Conservation (phyloP, 371 early-diverging fungal genomes). For the Circinella minor region DNA sequence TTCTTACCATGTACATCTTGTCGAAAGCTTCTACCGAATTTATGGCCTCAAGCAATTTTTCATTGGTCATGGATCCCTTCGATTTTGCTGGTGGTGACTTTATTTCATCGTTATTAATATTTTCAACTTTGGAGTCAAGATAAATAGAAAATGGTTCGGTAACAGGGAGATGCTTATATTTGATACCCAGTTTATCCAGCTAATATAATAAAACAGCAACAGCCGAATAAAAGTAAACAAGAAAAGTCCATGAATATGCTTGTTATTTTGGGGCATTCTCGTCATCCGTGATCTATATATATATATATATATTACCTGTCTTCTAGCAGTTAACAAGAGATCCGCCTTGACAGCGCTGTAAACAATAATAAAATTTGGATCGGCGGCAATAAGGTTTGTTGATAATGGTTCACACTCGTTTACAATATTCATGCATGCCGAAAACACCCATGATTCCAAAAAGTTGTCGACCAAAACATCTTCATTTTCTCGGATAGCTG, state of each 20-base stretch:
- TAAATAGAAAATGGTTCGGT: constrained; percentile 63
- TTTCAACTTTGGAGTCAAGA: constrained; percentile 34
- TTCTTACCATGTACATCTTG: constrained; percentile 71
- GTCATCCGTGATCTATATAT: background rate
- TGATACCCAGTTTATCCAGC: constrained; percentile 77
- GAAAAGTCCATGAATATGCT: no score
- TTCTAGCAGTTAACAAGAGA: constrained; percentile 74
- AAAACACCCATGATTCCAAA: constrained; percentile 81
- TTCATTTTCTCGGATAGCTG: constrained; percentile 75
- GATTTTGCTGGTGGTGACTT: constrained; percentile 14
- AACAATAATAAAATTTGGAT: constrained; percentile 46
- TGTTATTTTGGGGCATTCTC: no score
- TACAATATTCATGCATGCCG: constrained; percentile 77
- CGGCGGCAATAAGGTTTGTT: constrained; percentile 44
- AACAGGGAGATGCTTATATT: constrained; percentile 56
- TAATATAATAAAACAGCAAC: constrained; percentile 22
- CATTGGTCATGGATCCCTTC: constrained; percentile 61
- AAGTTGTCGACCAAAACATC: constrained; percentile 53
- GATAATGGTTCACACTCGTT: constrained; percentile 77
- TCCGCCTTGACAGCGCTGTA: constrained; percentile 82
- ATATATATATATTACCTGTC: constrained; percentile 53
- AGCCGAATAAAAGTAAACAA: background rate
- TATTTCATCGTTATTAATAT: constrained; percentile 5
- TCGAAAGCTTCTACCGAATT: constrained; percentile 71
- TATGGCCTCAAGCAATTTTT: constrained; percentile 68